Evolutionary conservation across 345 rosid genomes (phyloP).

Genomic region (Rhodomyrtus tomentosa): DNA sequence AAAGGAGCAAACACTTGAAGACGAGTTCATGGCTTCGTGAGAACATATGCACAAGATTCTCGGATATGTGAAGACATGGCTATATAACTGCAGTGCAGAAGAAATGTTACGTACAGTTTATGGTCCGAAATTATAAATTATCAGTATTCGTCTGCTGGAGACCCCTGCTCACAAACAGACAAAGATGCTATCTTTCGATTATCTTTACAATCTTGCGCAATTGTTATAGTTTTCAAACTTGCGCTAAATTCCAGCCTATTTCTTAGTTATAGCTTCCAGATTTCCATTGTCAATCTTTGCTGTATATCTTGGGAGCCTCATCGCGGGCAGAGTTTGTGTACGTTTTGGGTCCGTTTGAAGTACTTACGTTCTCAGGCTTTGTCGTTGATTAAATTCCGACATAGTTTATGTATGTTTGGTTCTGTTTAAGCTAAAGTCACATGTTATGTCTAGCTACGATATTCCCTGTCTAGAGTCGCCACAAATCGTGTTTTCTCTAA

Average conservation of each 20-base stretch:
- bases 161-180: neutral
- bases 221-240: neutral
- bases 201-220: neutral
- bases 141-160: neutral
- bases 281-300: neutral
- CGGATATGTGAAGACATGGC: neutral
- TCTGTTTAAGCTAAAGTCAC: too few species aligned
- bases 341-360: too few species aligned
- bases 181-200: neutral
- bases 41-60: too few species aligned
- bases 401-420: too few species aligned
- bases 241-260: accelerated
- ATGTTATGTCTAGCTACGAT: too few species aligned
- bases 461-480: too few species aligned
- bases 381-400: neutral
- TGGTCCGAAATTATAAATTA: neutral
- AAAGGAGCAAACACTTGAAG: too few species aligned
- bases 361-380: neutral
- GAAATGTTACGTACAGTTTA: too few species aligned
- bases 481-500: too few species aligned
- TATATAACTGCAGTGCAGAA: neutral
- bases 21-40: too few species aligned
- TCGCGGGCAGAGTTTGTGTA: neutral
- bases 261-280: neutral
- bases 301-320: neutral